phyloP scores from a whole-genome alignment of 257 asterid genomes.

The Linderniella brevidens region DNA sequence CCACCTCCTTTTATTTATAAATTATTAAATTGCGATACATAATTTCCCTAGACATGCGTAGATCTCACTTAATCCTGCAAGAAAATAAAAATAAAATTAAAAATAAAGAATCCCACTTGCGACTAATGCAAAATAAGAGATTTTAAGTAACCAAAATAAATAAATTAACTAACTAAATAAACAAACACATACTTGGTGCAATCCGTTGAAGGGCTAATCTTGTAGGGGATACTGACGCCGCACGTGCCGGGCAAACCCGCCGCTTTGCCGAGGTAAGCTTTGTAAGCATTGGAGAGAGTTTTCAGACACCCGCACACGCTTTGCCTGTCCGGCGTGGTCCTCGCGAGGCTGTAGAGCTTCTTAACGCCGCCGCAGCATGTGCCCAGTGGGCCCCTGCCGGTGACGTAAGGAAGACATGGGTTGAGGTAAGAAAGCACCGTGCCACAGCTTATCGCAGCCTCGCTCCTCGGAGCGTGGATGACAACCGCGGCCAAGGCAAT shows the following conservation, averaged over 20 bases:
- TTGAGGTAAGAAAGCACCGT: neutral
- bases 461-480: neutral
- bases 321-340: no score
- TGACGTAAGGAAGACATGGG: constrained; percentile 12
- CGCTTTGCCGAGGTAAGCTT: constrained; percentile 6
- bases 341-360: no score
- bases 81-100: no score
- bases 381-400: neutral
- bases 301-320: neutral
- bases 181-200: constrained; percentile 16
- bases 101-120: no score
- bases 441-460: constrained; percentile 9
- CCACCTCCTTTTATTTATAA: no score
- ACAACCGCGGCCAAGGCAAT: constrained; percentile 3
- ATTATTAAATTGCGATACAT: no score
- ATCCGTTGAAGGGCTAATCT: constrained; percentile 18
- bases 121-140: no score
- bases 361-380: no score
- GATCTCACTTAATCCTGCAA: no score
- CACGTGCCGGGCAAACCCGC: constrained; percentile 17
- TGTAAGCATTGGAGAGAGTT: constrained; percentile 7
- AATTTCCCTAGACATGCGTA: no score
- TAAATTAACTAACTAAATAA: no score
- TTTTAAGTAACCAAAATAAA: no score
- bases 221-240: constrained; percentile 15